A percentile compares a stretch with the other conserved stretches of the same genome.
phyloP scores from a whole-genome alignment of 2,329 filamentous ascomycete genomes.

The Ceratocystis ficicola region DNA sequence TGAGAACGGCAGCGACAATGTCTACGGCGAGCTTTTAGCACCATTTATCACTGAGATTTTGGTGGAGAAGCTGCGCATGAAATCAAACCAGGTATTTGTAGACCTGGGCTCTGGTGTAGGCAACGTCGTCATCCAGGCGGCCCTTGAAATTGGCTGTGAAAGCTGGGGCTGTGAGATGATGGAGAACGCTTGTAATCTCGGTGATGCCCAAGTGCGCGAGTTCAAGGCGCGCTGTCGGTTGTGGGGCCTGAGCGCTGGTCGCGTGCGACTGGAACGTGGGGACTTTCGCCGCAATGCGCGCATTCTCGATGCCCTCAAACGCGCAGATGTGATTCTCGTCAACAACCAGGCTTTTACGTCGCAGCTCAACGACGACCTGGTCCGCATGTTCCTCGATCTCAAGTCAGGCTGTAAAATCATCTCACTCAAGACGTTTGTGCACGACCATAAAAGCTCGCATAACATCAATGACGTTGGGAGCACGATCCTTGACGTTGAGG shows the following conservation, averaged over 20 bases:
- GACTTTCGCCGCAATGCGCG: conserved; percentile 66
- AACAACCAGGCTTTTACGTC: conserved; percentile 97
- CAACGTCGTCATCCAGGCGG: conserved; percentile 88
- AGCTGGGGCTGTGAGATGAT: conserved; percentile 97
- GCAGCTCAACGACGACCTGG: conserved; percentile 69
- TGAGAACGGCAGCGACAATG: conserved; percentile 79
- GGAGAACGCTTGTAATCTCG: conserved; percentile 75
- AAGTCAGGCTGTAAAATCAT: conserved; percentile 85
- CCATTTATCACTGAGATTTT: conserved; percentile 77
- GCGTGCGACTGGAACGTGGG: conserved; percentile 66
- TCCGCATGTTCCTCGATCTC: conserved; percentile 83
- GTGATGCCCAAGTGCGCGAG: conserved; percentile 66
- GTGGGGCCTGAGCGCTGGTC: conserved; percentile 75
- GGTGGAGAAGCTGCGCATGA: conserved; percentile 60
- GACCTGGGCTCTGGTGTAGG: conserved; percentile 93
- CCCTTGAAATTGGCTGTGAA: conserved; percentile 83
- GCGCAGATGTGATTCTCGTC: conserved; percentile 88
- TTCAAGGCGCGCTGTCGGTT: conserved; percentile 74
- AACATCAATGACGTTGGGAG: conserved; percentile 69
- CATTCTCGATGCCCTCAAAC: conserved; percentile 61
- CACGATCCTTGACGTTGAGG: conserved; percentile 67
- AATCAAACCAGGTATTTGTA: conserved; percentile 75
- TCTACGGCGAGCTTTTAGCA: conserved; percentile 85
- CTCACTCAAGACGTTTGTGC: conserved; percentile 82
- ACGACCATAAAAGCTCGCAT: conserved; percentile 63